These are phyloP conservation scores for Debaryomycetaceae sp. DNA, from an alignment of 1,139 yeast genomes.

Conservation along the genomic window DNA sequence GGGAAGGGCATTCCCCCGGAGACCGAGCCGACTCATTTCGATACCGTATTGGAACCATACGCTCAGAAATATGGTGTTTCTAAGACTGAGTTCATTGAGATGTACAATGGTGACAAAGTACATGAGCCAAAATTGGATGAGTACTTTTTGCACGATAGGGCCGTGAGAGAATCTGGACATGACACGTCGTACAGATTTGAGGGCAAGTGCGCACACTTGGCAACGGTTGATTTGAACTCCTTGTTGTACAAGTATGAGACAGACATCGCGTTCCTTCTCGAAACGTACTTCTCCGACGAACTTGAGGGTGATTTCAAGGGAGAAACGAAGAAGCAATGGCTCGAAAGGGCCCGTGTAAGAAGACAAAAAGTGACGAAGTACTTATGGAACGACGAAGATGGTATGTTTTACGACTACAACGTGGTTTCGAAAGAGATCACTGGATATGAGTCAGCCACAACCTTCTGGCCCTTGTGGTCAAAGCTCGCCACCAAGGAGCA, in stretches of 20 bases:
- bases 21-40: constrained; percentile 88
- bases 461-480: constrained; percentile 93
- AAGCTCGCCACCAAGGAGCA: constrained; percentile 69
- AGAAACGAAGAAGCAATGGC: constrained; percentile 61
- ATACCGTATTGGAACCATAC: constrained; percentile 65
- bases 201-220: constrained; percentile 83
- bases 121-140: constrained; percentile 78
- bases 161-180: constrained; percentile 95
- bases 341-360: constrained; percentile 49
- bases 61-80: constrained; percentile 58
- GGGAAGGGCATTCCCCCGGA: constrained; percentile 96
- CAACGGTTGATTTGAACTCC: constrained; percentile 86
- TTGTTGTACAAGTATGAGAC: constrained; percentile 84
- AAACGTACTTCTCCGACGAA: constrained; percentile 48
- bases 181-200: constrained; percentile 90
- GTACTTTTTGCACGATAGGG: constrained; percentile 88
- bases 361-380: constrained; percentile 58
- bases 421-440: constrained; percentile 53
- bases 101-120: constrained; percentile 65
- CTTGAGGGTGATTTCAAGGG: constrained; percentile 22
- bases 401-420: constrained; percentile 84
- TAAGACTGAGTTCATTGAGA: constrained; percentile 64
- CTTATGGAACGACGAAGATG: constrained; percentile 79
- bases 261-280: constrained; percentile 71
- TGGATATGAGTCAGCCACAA: constrained; percentile 80